phyloP scores from a whole-genome alignment of 257 asterid genomes.

The Lithospermum erythrorhizon region DNA sequence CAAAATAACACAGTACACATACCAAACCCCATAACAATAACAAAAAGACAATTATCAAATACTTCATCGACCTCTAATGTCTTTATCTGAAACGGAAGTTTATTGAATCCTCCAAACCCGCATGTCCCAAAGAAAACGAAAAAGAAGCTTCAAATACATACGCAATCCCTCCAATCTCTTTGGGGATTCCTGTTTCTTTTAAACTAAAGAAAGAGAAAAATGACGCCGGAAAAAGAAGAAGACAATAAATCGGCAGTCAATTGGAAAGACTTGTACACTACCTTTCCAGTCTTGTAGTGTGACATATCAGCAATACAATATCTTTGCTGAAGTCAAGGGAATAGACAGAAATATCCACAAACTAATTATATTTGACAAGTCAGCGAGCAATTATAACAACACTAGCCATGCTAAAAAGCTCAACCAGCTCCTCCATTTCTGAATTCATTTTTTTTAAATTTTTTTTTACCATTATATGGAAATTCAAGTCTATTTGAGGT shows the following conservation, averaged over 20 bases:
- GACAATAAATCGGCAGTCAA: slow-evolving; percentile 4
- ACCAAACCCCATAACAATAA: background rate
- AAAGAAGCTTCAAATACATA: no score
- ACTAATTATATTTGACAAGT: slow-evolving; percentile 2
- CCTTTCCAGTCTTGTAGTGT: slow-evolving; percentile 91
- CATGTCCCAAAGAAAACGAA: no score
- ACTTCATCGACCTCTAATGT: background rate
- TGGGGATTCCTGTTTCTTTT: no score
- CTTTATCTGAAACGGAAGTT: background rate
- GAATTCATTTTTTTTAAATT: background rate
- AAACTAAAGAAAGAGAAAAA: no score
- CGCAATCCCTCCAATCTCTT: no score
- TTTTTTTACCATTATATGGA: background rate
- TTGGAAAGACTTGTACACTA: slow-evolving; percentile 14
- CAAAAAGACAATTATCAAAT: no score
- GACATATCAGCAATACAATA: slow-evolving; percentile 99
- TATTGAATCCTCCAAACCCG: slow-evolving; percentile 3
- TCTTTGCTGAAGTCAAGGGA: slow-evolving; percentile 38
- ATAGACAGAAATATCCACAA: background rate
- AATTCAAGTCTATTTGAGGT: background rate
- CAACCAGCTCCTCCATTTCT: background rate
- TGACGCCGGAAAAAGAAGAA: background rate
- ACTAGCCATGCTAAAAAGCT: background rate
- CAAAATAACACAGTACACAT: background rate
- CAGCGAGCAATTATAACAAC: background rate